Conservation (phyloP, 768 basidiomycete genomes). For the Pseudohyphozyma bogoriensis region DNA sequence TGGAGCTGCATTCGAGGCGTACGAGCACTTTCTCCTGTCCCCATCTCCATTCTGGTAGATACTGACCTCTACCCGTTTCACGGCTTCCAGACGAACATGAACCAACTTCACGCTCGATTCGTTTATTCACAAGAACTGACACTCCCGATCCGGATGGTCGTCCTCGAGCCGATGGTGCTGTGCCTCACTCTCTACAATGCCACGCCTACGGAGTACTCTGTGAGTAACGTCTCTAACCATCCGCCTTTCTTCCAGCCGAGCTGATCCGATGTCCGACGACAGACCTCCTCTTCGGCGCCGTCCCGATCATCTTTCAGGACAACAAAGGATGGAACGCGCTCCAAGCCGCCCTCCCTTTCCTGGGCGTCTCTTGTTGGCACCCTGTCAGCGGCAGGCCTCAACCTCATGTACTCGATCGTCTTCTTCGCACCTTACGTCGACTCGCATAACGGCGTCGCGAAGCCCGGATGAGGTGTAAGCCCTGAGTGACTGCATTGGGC, state of each 20-base stretch:
- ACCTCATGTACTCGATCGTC: slow-evolving; percentile 14
- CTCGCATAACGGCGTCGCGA: slow-evolving; percentile 30
- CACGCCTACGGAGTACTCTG: too few relatives aligned
- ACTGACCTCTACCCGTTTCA: slow-evolving; percentile 1
- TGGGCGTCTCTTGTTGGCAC: slow-evolving; percentile 37
- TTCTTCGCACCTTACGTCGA: slow-evolving; percentile 8
- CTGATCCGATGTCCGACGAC: too few relatives aligned
- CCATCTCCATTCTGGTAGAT: background rate
- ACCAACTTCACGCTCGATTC: slow-evolving; percentile 31
- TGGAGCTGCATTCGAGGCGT: slow-evolving; percentile 28
- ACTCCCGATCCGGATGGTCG: slow-evolving; percentile 36
- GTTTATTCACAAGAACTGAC: slow-evolving; percentile 36
- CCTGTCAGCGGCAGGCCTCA: slow-evolving; percentile 35
- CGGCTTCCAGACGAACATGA: slow-evolving; percentile 34
- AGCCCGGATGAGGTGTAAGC: too few relatives aligned
- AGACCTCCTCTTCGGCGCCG: slow-evolving; percentile 2
- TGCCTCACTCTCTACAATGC: slow-evolving; percentile 31
- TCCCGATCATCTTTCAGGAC: slow-evolving; percentile 29
- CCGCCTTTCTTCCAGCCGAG: too few relatives aligned
- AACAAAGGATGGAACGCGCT: slow-evolving; percentile 35
- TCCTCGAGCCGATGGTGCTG: slow-evolving; percentile 35
- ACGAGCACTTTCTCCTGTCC: background rate
- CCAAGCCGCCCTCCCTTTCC: slow-evolving; percentile 34
- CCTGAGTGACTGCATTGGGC: too few relatives aligned
- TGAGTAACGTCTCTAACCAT: too few relatives aligned